A percentile compares a stretch with the other conserved stretches of the same genome.
Conservation (phyloP, 2,329 filamentous ascomycete species). For the Penicillium sp. region DNA sequence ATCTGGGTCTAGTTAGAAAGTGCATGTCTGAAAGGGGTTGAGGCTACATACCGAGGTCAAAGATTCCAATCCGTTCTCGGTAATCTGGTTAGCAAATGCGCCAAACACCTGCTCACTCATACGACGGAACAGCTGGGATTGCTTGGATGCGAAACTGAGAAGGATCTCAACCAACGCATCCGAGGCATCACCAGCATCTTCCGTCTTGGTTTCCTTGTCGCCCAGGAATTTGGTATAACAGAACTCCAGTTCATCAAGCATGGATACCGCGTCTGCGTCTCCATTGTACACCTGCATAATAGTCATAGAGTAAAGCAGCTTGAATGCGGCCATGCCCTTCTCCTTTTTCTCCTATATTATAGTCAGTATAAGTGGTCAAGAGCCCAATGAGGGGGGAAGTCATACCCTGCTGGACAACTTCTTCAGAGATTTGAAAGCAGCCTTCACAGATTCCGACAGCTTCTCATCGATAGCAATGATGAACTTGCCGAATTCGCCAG, state of each 20-base stretch:
- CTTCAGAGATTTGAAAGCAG: constrained; percentile 42
- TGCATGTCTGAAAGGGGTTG: background rate
- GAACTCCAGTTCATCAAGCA: constrained; percentile 75
- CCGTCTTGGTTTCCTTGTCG: constrained; percentile 52
- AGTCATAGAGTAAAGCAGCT: constrained; percentile 77
- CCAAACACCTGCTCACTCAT: constrained; percentile 86
- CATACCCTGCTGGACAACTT: constrained; percentile 38
- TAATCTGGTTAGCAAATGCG: constrained; percentile 73
- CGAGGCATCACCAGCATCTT: constrained; percentile 52
- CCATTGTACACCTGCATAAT: constrained; percentile 88
- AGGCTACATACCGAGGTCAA: constrained; percentile 46
- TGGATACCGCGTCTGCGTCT: constrained; percentile 77
- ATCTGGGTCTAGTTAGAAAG: constrained; percentile 57
- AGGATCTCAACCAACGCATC: constrained; percentile 82
- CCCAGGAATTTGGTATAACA: constrained; percentile 64
- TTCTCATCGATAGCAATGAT: constrained; percentile 50
- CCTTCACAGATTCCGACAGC: constrained; percentile 42
- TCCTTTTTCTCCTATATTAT: constrained; percentile 52
- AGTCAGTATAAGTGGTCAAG: constrained; percentile 11
- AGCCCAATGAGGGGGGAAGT: background rate
- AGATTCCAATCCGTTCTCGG: constrained; percentile 66
- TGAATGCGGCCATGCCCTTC: constrained; percentile 60
- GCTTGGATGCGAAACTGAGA: constrained; percentile 82
- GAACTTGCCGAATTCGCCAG: constrained; percentile 38
- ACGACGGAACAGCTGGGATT: constrained; percentile 78